These are phyloP conservation scores for Apiotrichum porosum DNA, from an alignment of 1,284 basidiomycete species.

Conservation along the genomic window DNA sequence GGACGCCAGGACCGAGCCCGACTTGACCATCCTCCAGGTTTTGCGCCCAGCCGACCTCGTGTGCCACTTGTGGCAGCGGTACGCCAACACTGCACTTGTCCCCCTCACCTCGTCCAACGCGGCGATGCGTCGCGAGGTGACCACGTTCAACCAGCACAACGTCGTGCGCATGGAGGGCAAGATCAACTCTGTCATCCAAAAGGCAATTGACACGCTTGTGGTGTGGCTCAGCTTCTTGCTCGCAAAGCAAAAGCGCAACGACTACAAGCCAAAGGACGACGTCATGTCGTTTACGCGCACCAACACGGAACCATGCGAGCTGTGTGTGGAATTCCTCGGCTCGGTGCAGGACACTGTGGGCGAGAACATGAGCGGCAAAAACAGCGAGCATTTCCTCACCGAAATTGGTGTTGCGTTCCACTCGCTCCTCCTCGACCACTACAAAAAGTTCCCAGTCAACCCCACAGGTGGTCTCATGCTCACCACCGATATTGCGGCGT, in stretches of 20 bases:
- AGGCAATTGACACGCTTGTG: conserved; percentile 75
- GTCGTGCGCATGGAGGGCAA: conserved; percentile 82
- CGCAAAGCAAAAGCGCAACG: conserved; percentile 88
- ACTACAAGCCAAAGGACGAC: conserved; percentile 95
- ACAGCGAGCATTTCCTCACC: conserved; percentile 82
- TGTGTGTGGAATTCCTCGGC: conserved; percentile 79
- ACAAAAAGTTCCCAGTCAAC: conserved; percentile 93
- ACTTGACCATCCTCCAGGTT: conserved; percentile 63
- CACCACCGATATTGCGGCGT: conserved; percentile 93
- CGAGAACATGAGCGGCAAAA: conserved; percentile 79
- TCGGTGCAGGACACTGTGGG: conserved; percentile 70
- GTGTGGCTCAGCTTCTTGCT: conserved; percentile 61
- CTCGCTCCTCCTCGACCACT: conserved; percentile 87
- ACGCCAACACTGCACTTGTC: conserved; percentile 82
- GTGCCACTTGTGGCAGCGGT: conserved; percentile 95
- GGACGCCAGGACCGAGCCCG: conserved; percentile 76
- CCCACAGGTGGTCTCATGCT: conserved; percentile 97
- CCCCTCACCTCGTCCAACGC: conserved; percentile 82
- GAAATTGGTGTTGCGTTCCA: conserved; percentile 95
- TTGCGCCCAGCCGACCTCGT: conserved; percentile 79
- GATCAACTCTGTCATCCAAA: conserved; percentile 77
- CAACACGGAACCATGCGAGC: conserved; percentile 91
- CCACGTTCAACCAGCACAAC: conserved; percentile 85
- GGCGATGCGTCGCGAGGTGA: conserved; percentile 87
- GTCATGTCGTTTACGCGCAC: conserved; percentile 89